Evolutionary conservation across 139 green algal species (phyloP), one percentile per base, ranked within the genome.

Genomic region (Chlorella sp.): DNA sequence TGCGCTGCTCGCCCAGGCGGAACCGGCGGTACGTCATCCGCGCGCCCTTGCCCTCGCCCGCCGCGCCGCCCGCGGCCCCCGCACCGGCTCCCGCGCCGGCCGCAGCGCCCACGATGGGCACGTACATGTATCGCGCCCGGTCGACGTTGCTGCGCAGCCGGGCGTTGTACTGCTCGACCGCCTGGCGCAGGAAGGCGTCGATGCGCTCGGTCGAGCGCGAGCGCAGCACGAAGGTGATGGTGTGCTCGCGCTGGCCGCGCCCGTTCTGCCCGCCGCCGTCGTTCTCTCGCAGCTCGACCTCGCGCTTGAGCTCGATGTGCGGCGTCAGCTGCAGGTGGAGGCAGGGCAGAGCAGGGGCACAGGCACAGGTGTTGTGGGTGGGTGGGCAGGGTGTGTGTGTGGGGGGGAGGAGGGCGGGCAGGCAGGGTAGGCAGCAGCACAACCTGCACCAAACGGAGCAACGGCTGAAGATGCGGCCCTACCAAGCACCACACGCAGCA

Each of bases 1-100:
- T 76, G 30, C 81, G 81, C 22, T 85, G 71, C 30, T 85, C 75
- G 29, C 42, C 64, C 34, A 85, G 67, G 50, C 51, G 49, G 74
- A 81, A 84, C 5, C 70, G 36, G 27, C 69, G 61, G 74, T 71
- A 75, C 23, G 51, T 69, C 26, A 27, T 6, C 30, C 35, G 5
- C 22, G 10, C 62, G n/a, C 5, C 29, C 14, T 30, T 22, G 3
- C 5, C 3, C 23, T 27, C 34, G 3, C 35, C n/a, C 22, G 10
- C 34, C 29, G 29, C 5, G 2, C 14, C 65, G 2, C 65, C 34
- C 22, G 33, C 35, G 1, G 29, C 35, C 29, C 4, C 35, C 29
- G 34, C 65, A 35, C 4, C 33, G 10, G 31, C 27, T n/a, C 10
- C 3, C 20, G 17, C 63, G 24, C 14, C 31, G 34, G 33, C 49